Conservation (phyloP, 2,329 filamentous ascomycete species). For the Cytospora piceicola region DNA sequence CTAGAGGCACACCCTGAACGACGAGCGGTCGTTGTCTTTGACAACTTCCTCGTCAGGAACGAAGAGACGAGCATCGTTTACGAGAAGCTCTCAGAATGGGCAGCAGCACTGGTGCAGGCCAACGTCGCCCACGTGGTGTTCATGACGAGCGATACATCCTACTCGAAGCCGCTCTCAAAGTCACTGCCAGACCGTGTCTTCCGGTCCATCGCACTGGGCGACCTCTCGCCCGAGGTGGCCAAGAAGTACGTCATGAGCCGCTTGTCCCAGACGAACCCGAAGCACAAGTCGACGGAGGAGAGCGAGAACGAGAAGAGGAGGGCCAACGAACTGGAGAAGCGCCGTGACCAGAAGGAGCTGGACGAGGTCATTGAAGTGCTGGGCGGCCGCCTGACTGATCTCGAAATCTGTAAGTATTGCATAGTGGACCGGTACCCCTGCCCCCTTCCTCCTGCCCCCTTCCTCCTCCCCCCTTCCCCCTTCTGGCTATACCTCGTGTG, state of each 20-base stretch:
- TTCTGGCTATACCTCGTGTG: background rate
- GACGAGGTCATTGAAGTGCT: slow-evolving; percentile 81
- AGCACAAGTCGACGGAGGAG: slow-evolving; percentile 34
- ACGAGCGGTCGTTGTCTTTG: slow-evolving; percentile 82
- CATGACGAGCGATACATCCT: slow-evolving; percentile 86
- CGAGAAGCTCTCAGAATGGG: slow-evolving; percentile 87
- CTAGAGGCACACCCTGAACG: slow-evolving; percentile 86
- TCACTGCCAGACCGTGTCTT: slow-evolving; percentile 91
- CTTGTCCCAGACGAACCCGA: slow-evolving; percentile 57
- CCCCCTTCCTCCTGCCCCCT: too few relatives aligned
- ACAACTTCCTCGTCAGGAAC: slow-evolving; percentile 86
- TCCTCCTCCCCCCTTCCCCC: too few relatives aligned
- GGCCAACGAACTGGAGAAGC: slow-evolving; percentile 43
- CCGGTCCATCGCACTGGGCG: slow-evolving; percentile 80
- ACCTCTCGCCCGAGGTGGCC: slow-evolving; percentile 83
- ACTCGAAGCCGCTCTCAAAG: slow-evolving; percentile 83
- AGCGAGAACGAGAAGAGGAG: slow-evolving; percentile 36
- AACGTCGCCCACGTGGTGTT: slow-evolving; percentile 95
- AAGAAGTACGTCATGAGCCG: slow-evolving; percentile 90
- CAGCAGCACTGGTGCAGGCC: slow-evolving; percentile 79
- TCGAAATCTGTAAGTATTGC: slow-evolving; percentile 68
- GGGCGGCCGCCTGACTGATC: slow-evolving; percentile 90
- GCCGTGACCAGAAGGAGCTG: slow-evolving; percentile 66
- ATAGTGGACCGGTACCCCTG: background rate
- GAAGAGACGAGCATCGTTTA: slow-evolving; percentile 69